Percentiles rank a stretch among this genome's conserved stretches.
Conservation (phyloP, 805 yeast species). For the Saccharomycopsis schoenii region DNA sequence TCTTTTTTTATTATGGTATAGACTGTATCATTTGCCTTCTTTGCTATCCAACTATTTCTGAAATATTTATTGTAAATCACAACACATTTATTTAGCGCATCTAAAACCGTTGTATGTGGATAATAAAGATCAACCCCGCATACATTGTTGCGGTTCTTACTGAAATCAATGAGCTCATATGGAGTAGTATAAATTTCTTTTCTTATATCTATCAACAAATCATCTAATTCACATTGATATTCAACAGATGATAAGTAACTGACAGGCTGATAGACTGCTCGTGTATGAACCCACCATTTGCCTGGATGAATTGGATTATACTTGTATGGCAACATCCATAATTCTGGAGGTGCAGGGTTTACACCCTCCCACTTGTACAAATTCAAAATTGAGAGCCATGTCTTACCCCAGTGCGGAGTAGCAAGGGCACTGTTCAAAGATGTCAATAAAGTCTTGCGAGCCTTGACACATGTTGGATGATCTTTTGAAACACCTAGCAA, state of each 20-base stretch:
- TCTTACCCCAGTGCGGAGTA: slow-evolving; percentile 96
- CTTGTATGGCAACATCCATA: slow-evolving; percentile 77
- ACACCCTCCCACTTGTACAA: slow-evolving; percentile 94
- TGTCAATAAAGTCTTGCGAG: slow-evolving; percentile 53
- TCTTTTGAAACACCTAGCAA: slow-evolving; percentile 63
- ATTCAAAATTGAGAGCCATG: slow-evolving; percentile 74
- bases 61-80: slow-evolving; percentile 58
- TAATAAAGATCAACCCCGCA: slow-evolving; percentile 90
- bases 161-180: slow-evolving; percentile 59
- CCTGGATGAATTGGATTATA: slow-evolving; percentile 80
- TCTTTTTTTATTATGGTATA: slow-evolving; percentile 67
- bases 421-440: slow-evolving; percentile 83
- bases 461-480: slow-evolving; percentile 72
- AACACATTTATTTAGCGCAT: slow-evolving; percentile 50
- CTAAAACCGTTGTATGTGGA: slow-evolving; percentile 70
- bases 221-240: slow-evolving; percentile 49
- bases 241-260: slow-evolving; percentile 64
- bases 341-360: slow-evolving; percentile 95
- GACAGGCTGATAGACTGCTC: slow-evolving; percentile 82
- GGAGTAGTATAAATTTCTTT: slow-evolving; percentile 62
- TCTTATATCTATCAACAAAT: slow-evolving; percentile 57
- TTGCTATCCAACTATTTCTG: slow-evolving; percentile 66
- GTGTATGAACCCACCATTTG: slow-evolving; percentile 97
- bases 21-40: slow-evolving; percentile 39
- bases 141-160: slow-evolving; percentile 66